phyloP scores from a whole-genome alignment of 2,329 filamentous ascomycete genomes.

The Fusarium sp. region DNA sequence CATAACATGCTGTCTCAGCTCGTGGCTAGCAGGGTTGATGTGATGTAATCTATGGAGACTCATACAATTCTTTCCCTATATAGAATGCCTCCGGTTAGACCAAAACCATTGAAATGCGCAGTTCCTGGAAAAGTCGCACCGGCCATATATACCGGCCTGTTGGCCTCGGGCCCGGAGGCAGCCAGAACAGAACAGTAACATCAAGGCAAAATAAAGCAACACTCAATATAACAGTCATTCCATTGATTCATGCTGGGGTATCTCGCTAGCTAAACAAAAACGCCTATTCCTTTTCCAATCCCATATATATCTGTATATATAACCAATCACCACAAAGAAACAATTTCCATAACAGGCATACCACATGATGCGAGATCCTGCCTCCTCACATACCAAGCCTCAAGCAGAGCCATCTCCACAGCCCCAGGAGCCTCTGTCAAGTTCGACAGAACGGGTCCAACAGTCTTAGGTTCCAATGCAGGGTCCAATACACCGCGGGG shows the following conservation, averaged over 20 bases:
- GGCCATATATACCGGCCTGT: not conserved
- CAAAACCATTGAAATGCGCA: not conserved
- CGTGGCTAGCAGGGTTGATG: not conserved
- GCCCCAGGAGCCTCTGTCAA: slow-evolving; percentile 18
- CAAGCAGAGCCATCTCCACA: slow-evolving; percentile 36
- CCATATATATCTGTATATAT: not conserved
- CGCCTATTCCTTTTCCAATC: slow-evolving; percentile 1
- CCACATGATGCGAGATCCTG: slow-evolving; percentile 18
- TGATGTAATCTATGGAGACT: not conserved
- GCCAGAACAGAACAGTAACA: not conserved
- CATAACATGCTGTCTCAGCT: not conserved
- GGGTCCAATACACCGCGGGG: slow-evolving; percentile 36
- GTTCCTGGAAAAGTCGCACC: not conserved
- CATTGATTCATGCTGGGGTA: slow-evolving; percentile 30
- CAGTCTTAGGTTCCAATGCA: slow-evolving; percentile 27
- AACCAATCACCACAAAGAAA: slow-evolving; percentile 38
- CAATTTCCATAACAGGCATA: slow-evolving; percentile 33
- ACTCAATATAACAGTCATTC: not conserved
- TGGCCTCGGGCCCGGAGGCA: slow-evolving; percentile 1
- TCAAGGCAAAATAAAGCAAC: fast-evolving
- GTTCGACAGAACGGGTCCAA: slow-evolving; percentile 16
- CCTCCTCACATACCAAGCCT: slow-evolving; percentile 39
- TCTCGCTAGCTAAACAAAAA: slow-evolving; percentile 27
- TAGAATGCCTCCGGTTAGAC: not conserved
- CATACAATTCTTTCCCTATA: not conserved